phyloP scores from a whole-genome alignment of 305 asterid species.

The Rubia tinctorum region DNA sequence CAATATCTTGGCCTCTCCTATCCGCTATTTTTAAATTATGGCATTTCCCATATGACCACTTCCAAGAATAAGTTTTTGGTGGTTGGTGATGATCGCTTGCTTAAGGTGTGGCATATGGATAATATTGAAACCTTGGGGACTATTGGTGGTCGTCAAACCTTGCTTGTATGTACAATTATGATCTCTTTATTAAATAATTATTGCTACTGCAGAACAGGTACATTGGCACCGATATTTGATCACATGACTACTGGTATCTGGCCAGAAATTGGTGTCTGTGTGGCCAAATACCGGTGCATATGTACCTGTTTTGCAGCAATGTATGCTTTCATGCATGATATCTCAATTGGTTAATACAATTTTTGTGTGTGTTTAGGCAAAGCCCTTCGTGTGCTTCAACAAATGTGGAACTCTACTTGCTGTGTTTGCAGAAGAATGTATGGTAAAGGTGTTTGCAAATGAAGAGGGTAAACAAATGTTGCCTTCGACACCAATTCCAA shows the following conservation, averaged over 20 bases:
- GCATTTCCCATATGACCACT: conserved; percentile 44
- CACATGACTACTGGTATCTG: no score
- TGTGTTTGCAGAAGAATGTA: conserved; percentile 31
- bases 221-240: no score
- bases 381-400: conserved; percentile 54
- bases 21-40: neutral
- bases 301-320: no score
- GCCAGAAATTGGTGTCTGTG: no score
- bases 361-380: conserved; percentile 30
- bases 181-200: no score
- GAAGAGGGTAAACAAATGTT: no score
- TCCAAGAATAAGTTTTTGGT: conserved; percentile 40
- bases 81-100: conserved; percentile 60
- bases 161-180: conserved; percentile 36
- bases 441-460: no score
- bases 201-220: no score
- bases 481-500: no score
- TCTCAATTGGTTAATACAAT: no score
- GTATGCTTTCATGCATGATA: no score
- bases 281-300: no score
- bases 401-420: conserved; percentile 51
- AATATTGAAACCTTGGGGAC: conserved; percentile 28
- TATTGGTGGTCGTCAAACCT: conserved; percentile 49
- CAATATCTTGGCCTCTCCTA: conserved; percentile 43
- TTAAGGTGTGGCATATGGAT: conserved; percentile 72